Base-by-base conservation (phyloP, 148 eudicot genomes). In the Simmondsia chinensis region DNA sequence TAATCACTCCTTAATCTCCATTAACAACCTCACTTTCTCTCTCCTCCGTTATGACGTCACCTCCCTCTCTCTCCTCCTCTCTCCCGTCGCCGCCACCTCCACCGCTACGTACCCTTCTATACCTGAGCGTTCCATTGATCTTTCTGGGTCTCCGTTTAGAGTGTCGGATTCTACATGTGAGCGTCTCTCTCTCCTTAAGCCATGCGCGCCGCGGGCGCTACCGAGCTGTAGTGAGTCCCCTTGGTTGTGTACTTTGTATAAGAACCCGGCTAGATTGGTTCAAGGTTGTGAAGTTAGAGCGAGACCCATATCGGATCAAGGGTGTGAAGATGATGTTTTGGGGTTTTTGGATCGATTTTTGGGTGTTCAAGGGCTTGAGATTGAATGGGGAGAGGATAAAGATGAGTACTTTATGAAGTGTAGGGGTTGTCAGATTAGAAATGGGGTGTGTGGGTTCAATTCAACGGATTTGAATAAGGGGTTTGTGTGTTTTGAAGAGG, bases 371-470 rank as follows among this genome's bases (percentile, higher is more conserved):
- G 89, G 85, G 1, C 39, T 88, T 39, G 61, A 58, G 4, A 23
- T 88, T 7, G 73, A 75, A 29, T 88, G 70, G 62, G 69, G 71
- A 12, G 51, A 50, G 12, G 42, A 29, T 0, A 7, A n/a, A 9
- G 91, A 82, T 18, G 2, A 23, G 0, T 86, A 65, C 29, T 86
- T 82, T 14, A 21, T 54, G 0, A 42, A 28, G 3, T 83, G 91
- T 49, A 34, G 20, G 1, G 39, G 60, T 1, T 83, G 89, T 16
- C 28, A 26, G 33, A 29, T 51, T 11, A 39, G 23, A 15, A 64
- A 63, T 22, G 89, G 88, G 0, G 38, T 46, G 20, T 87, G 96
- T 46, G 94, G 94, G 42, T 80, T 47, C 72, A 71, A 83, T 32
- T 44, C 68, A 1, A 59, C 94, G 0, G 74, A 74, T 33, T 70